Evolutionary conservation across 768 basidiomycete species (phyloP).

Genomic region (Pleurotus ostreatus): DNA sequence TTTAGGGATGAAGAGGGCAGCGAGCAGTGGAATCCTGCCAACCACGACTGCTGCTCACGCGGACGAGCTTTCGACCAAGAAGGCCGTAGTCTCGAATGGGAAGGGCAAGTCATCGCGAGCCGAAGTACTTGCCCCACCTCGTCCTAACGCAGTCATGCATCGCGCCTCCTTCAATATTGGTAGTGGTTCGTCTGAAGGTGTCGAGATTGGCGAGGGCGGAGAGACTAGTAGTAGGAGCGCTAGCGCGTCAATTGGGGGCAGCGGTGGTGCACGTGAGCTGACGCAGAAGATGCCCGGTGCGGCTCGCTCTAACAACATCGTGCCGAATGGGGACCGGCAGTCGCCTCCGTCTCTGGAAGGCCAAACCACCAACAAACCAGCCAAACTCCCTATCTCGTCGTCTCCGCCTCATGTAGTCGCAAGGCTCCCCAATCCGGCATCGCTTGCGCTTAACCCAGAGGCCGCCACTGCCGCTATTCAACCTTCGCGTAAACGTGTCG

Average conservation of each 20-base stretch:
- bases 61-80: slow-evolving; percentile 13
- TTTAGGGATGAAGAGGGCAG: slow-evolving; percentile 4
- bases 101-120: neutral
- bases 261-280: neutral
- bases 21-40: slow-evolving; percentile 4
- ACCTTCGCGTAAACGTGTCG: slow-evolving; percentile 15
- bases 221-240: slow-evolving; percentile 10
- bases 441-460: slow-evolving; percentile 5
- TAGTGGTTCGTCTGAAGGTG: slow-evolving; percentile 5
- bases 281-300: neutral
- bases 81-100: slow-evolving; percentile 11
- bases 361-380: neutral
- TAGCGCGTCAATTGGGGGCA: slow-evolving; percentile 9
- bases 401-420: neutral
- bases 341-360: neutral
- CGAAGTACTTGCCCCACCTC: neutral
- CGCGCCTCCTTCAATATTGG: slow-evolving; percentile 4
- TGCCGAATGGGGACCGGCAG: neutral
- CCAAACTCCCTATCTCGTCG: neutral
- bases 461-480: slow-evolving; percentile 2
- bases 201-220: slow-evolving; percentile 12
- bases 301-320: neutral
- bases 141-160: neutral
- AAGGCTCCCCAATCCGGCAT: neutral
- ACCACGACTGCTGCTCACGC: neutral